A percentile compares a stretch with the other conserved stretches of the same genome.
Evolutionary conservation across 2,329 filamentous ascomycete genomes (phyloP).

Genomic region (Ceratocystis eucalypticola): DNA sequence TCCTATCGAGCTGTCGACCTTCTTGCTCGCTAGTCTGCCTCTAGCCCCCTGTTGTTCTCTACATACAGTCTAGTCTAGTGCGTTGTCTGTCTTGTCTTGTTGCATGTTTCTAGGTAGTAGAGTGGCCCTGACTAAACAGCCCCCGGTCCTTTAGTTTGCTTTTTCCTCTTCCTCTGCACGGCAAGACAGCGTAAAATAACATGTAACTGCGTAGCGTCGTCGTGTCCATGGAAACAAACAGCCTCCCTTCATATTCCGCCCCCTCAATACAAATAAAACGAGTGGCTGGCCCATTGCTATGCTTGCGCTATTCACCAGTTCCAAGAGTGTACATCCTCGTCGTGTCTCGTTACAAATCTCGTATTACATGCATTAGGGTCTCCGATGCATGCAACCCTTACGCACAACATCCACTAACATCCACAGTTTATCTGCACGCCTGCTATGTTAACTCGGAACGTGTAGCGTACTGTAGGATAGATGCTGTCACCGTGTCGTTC

Average conservation of each 20-base stretch:
- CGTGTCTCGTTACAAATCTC: not conserved
- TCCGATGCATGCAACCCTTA: not conserved
- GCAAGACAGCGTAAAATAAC: not conserved
- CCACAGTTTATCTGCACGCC: not conserved
- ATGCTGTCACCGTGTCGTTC: not conserved
- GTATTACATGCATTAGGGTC: constrained; percentile 4
- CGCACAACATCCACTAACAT: not conserved
- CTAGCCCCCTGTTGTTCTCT: constrained; percentile 1
- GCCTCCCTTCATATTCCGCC: not conserved
- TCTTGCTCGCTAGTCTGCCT: not conserved
- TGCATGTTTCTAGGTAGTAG: not conserved
- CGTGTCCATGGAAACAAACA: not conserved
- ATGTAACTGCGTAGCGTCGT: not conserved
- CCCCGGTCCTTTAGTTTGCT: no score
- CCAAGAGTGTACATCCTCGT: not conserved
- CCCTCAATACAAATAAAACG: not conserved
- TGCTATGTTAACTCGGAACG: not conserved
- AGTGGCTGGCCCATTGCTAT: not conserved
- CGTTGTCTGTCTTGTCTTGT: not conserved
- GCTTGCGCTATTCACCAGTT: not conserved
- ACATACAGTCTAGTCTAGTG: not conserved
- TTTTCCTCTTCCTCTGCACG: no score
- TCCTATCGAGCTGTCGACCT: not conserved
- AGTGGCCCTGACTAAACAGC: not conserved
- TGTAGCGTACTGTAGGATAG: not conserved